Evolutionary conservation across 2,329 filamentous ascomycete genomes (phyloP).

Genomic region (Microdochium paspali): DNA sequence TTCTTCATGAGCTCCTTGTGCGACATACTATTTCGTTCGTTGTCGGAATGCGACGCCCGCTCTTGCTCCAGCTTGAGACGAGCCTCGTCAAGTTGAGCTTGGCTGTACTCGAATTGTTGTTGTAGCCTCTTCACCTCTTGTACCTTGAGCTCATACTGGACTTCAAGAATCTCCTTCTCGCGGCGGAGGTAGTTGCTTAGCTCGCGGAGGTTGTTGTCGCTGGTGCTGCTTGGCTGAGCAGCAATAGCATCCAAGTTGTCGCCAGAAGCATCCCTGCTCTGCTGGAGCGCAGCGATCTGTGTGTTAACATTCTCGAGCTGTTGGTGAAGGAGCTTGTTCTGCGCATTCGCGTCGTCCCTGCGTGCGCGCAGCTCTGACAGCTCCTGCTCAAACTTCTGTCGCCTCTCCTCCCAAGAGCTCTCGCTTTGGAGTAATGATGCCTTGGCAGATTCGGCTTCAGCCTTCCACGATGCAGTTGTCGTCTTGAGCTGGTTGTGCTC

Average conservation of each 20-base stretch:
- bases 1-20: constrained; percentile 92
- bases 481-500: constrained; percentile 79
- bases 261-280: constrained; percentile 51
- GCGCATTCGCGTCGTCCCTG: constrained; percentile 74
- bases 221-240: constrained; percentile 43
- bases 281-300: constrained; percentile 73
- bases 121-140: constrained; percentile 84
- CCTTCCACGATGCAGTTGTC: constrained; percentile 62
- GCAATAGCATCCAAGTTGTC: constrained; percentile 44
- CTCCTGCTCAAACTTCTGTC: constrained; percentile 74
- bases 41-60: constrained; percentile 65
- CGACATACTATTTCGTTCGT: constrained; percentile 61
- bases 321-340: constrained; percentile 84
- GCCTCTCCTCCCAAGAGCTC: constrained; percentile 78
- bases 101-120: constrained; percentile 81
- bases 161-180: constrained; percentile 95
- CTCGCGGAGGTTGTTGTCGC: constrained; percentile 72
- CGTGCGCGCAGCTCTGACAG: constrained; percentile 68
- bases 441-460: constrained; percentile 80
- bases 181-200: constrained; percentile 84
- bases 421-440: constrained; percentile 71
- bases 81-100: constrained; percentile 80
- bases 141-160: constrained; percentile 84
- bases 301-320: constrained; percentile 76
- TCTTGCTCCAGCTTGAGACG: constrained; percentile 87